Evolutionary conservation across 169 alveolate genomes (phyloP), one percentile per base, ranked within the genome.

Genomic region (Cyclospora cayetanensis): DNA sequence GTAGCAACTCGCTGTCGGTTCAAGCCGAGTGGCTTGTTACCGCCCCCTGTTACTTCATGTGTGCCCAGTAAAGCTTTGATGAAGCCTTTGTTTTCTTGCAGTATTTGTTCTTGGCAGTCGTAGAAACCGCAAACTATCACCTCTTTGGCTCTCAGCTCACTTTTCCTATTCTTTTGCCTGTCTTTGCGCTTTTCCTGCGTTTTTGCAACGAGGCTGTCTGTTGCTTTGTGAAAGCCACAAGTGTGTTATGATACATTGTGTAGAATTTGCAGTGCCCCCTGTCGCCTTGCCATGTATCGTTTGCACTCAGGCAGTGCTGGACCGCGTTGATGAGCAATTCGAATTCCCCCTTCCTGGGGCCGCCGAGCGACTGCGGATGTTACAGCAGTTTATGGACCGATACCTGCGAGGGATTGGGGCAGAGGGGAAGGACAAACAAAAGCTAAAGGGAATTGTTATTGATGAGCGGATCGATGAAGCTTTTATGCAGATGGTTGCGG

Each of bases 261-360:
- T 22, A 0, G 77, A 4, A 25, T 34, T 37, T 46, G 35, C n/a
- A 4, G 42, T 15, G 76, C 12, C 77, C 29, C 35, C 5, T 22
- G 12, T 18, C 35, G 27, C 53, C 12, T n/a, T 53, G 27, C 7
- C 35, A 7, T 31, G n/a, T n/a, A 15, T 41, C 43, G 4, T 2
- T 22, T 37, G 60, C 22, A 39, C 18, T 4, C 1, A 4, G 63
- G 4, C 0, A 22, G 11, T 12, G 11, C 95, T 97, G 25, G 99
- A 98, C 93, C 93, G 99, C 76, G 93, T 97, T 41, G 99, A 99
- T 95, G 99, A 99, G 88, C 97, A 96, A 74, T 97, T 98, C 80
- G 97, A 97, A 93, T 99, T 99, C 88, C 99, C 98, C 43, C 90
- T 95, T 74, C 99, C 99, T 9, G 95, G 96, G 29, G 93, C 95